Percentiles rank a stretch among this genome's conserved stretches.
Evolutionary conservation across 331 rosid genomes (phyloP).

Genomic region (Spiraea crenata): DNA sequence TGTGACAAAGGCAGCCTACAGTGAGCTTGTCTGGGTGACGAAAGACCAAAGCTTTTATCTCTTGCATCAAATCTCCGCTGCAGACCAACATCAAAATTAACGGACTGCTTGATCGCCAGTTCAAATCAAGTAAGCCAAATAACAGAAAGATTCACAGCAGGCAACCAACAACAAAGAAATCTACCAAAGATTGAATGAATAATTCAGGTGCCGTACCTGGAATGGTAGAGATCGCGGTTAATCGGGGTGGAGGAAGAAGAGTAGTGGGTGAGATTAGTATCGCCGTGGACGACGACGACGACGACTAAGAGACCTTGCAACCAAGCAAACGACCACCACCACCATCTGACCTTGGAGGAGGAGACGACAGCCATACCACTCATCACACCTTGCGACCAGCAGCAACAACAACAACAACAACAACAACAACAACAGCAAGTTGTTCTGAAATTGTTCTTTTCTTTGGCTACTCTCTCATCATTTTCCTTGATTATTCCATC

Average conservation of each 20-base stretch:
- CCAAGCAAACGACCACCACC: constrained; percentile 38
- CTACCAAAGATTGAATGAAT: too few species aligned
- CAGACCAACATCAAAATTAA: constrained; percentile 30
- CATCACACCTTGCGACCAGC: too few species aligned
- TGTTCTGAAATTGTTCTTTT: background rate
- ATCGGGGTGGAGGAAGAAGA: constrained; percentile 45
- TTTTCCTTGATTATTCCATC: background rate
- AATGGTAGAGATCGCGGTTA: constrained; percentile 87
- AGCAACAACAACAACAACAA: constrained; percentile 14
- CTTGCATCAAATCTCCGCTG: constrained; percentile 76
- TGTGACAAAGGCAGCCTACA: constrained; percentile 44
- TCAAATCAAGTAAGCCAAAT: constrained; percentile 17
- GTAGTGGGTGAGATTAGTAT: constrained; percentile 29
- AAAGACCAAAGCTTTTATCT: constrained; percentile 68
- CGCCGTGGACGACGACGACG: too few species aligned
- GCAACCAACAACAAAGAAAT: too few species aligned
- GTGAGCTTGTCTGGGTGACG: constrained; percentile 78
- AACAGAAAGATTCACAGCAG: too few species aligned
- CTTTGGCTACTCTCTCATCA: background rate
- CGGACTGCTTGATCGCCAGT: constrained; percentile 8
- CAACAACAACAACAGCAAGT: background rate
- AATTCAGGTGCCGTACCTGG: too few species aligned
- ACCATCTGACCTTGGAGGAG: constrained; percentile 35
- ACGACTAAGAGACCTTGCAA: constrained; percentile 38
- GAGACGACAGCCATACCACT: constrained; percentile 49